phyloP scores from a whole-genome alignment of 805 yeast species.

The Schwanniomyces yamadae region DNA sequence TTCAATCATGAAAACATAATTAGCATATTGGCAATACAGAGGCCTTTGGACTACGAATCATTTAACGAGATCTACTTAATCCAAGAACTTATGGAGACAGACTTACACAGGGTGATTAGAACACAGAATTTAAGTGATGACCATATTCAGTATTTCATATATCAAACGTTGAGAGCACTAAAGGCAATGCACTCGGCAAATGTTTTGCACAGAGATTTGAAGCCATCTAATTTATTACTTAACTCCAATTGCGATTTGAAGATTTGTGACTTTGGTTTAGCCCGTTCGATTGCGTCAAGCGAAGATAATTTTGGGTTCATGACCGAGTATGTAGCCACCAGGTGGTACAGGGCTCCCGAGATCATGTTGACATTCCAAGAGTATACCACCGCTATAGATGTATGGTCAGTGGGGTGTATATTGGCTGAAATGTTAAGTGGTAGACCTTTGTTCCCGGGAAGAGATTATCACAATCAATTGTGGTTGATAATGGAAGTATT shows the following conservation, averaged over 20 bases:
- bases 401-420: constrained; percentile 97
- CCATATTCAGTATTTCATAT: constrained; percentile 89
- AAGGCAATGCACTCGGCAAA: constrained; percentile 93
- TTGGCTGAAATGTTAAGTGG: constrained; percentile 87
- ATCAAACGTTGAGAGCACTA: constrained; percentile 86
- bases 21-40: constrained; percentile 83
- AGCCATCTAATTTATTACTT: constrained; percentile 82
- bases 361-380: constrained; percentile 93
- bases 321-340: constrained; percentile 97
- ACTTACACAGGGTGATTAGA: constrained; percentile 74
- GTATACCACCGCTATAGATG: constrained; percentile 91
- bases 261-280: constrained; percentile 92
- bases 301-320: constrained; percentile 74
- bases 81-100: constrained; percentile 88
- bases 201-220: constrained; percentile 88
- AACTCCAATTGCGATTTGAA: constrained; percentile 93
- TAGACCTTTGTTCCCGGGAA: constrained; percentile 88
- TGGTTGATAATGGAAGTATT: constrained; percentile 79
- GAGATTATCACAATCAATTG: constrained; percentile 89
- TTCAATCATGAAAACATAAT: constrained; percentile 94
- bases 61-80: constrained; percentile 87
- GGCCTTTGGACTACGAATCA: constrained; percentile 70
- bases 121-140: constrained; percentile 86
- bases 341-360: constrained; percentile 98
- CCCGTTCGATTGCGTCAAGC: constrained; percentile 60